phyloP scores from a whole-genome alignment of 1,284 basidiomycete genomes.

The Ceratobasidium sp. region DNA sequence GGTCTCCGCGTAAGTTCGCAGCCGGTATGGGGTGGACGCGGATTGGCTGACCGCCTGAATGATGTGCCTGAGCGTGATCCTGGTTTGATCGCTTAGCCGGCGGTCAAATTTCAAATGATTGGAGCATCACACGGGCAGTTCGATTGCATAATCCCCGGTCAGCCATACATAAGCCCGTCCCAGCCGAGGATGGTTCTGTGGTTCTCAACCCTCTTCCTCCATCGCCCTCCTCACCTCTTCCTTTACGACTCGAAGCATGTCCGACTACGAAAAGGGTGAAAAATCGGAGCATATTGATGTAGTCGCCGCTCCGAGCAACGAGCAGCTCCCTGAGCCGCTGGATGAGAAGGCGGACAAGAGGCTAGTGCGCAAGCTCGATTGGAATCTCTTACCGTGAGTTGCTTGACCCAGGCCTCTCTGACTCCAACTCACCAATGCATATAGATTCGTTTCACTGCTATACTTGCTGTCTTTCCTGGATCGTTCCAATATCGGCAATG shows the following conservation, averaged over 20 bases:
- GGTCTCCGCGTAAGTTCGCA: slow-evolving; percentile 31
- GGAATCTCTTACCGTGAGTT: slow-evolving; percentile 47
- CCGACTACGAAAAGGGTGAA: slow-evolving; percentile 37
- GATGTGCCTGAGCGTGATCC: slow-evolving; percentile 13
- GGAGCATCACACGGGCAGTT: neutral
- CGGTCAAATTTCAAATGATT: slow-evolving; percentile 22
- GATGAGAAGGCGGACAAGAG: slow-evolving; percentile 38
- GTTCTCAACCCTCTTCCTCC: slow-evolving; percentile 39
- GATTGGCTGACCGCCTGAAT: neutral
- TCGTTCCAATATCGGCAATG: slow-evolving; percentile 49
- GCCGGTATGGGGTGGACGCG: neutral
- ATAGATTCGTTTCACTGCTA: slow-evolving; percentile 46
- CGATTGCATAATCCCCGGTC: slow-evolving; percentile 36
- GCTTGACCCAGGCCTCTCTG: neutral
- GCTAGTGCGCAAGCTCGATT: slow-evolving; percentile 50
- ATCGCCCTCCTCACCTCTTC: neutral
- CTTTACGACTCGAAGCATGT: slow-evolving; percentile 18
- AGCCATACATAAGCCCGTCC: slow-evolving; percentile 26
- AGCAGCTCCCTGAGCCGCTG: slow-evolving; percentile 23
- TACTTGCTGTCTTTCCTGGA: slow-evolving; percentile 50
- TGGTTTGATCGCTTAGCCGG: slow-evolving; percentile 28
- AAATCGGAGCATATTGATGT: slow-evolving; percentile 28
- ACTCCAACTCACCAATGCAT: neutral
- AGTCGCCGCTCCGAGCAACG: neutral
- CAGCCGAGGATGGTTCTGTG: slow-evolving; percentile 5